Conservation (phyloP, 78 protist species). For the Cyanophora paradoxa region DNA sequence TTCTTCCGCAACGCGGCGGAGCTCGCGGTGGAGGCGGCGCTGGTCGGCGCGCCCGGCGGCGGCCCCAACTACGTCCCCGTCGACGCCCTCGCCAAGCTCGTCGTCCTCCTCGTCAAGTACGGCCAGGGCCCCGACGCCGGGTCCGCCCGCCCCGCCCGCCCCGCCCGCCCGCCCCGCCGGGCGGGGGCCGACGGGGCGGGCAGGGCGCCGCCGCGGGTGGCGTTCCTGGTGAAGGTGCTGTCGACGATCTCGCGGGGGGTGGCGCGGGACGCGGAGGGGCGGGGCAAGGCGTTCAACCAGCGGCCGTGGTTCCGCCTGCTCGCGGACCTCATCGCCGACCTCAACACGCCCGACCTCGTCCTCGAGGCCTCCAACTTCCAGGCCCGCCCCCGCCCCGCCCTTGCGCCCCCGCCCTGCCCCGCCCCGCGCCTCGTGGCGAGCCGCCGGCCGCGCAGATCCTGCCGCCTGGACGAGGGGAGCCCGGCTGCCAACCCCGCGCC, state of each 20-base stretch:
- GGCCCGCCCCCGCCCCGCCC: too few relatives aligned
- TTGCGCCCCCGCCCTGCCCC: too few relatives aligned
- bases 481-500: too few relatives aligned
- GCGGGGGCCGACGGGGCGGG: too few relatives aligned
- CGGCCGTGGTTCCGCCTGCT: slow-evolving; percentile 75
- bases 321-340: slow-evolving; percentile 52
- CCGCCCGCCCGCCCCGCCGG: too few relatives aligned
- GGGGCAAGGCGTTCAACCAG: slow-evolving; percentile 68
- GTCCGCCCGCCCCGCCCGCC: too few relatives aligned
- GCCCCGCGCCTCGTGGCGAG: too few relatives aligned
- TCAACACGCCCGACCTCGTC: slow-evolving; percentile 46
- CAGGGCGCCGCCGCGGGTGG: too few relatives aligned
- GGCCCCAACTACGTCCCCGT: slow-evolving; percentile 9
- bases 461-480: too few relatives aligned
- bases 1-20: slow-evolving; percentile 41
- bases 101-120: slow-evolving; percentile 65
- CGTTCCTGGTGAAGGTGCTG: too few relatives aligned
- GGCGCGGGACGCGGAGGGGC: not conserved
- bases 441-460: slow-evolving; percentile 57
- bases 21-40: slow-evolving; percentile 22
- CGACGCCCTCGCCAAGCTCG: slow-evolving; percentile 70
- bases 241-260: too few relatives aligned
- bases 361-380: slow-evolving; percentile 45
- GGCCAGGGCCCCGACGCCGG: slow-evolving; percentile 43
- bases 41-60: not conserved